phyloP scores from a whole-genome alignment of 768 basidiomycete genomes.

The Russula sp. region DNA sequence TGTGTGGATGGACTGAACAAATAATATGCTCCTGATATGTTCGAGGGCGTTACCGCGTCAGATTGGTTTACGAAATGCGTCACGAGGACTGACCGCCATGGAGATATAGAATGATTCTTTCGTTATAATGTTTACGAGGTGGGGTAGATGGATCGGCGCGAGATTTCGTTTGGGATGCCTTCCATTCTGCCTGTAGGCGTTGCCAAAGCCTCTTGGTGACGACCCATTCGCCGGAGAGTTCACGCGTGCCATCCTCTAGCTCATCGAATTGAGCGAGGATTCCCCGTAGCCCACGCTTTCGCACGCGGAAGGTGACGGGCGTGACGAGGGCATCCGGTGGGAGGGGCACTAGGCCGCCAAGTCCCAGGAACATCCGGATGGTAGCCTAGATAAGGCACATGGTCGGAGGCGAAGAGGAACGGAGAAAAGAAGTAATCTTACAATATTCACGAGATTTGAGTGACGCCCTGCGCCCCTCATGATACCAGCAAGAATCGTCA shows the following conservation, averaged over 20 bases:
- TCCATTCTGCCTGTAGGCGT: conserved; percentile 77
- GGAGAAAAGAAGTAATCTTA: conserved; percentile 32
- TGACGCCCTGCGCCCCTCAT: conserved; percentile 81
- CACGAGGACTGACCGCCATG: conserved; percentile 69
- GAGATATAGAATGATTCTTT: conserved; percentile 85
- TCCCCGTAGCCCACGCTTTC: conserved; percentile 64
- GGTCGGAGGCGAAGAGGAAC: neutral
- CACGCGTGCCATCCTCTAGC: conserved; percentile 67
- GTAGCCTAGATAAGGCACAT: conserved; percentile 32
- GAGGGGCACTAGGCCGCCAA: conserved; percentile 77
- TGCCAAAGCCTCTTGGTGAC: conserved; percentile 92
- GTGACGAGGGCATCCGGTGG: conserved; percentile 93
- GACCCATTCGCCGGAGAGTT: conserved; percentile 94
- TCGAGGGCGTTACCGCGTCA: conserved; percentile 9
- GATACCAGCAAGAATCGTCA: conserved; percentile 83
- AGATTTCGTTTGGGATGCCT: conserved; percentile 32
- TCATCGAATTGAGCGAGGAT: conserved; percentile 72
- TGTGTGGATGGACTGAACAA: conserved; percentile 87
- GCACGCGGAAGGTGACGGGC: conserved; percentile 86
- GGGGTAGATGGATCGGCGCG: conserved; percentile 8
- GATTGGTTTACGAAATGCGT: neutral
- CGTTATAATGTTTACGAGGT: conserved; percentile 42
- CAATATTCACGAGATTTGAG: conserved; percentile 78
- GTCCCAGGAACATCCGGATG: conserved; percentile 61
- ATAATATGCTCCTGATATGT: conserved; percentile 76